Base-by-base conservation (phyloP, 495 filamentous ascomycete species). In the Mytilinidion resinicola region DNA sequence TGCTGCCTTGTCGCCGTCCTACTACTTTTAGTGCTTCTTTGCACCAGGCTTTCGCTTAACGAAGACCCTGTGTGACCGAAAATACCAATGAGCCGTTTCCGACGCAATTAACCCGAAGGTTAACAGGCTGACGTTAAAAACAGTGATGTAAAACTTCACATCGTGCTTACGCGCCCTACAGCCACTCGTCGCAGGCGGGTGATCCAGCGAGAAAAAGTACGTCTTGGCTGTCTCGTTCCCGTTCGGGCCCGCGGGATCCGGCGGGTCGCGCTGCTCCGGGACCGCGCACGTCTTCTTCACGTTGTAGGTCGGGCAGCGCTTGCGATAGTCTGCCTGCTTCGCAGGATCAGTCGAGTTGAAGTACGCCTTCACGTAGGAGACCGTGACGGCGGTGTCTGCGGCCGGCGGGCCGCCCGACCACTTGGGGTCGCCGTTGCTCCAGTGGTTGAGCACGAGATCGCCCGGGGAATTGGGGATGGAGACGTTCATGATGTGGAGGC, bases 351-450 rank as follows among this genome's bases (percentile, higher is more conserved):
- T 81, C 25, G 84, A 84, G 71, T 90, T 91, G 72, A 90, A 91
- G 67, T 90, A 91, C 0, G 80, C 85, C 64, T 89, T 87, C 33
- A 89, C 76, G 57, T 88, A 89, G 11, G 70, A 72, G 15, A 90
- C 74, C 5, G 75, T 78, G 55, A 87, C 74, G 19, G 76, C 71
- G 0, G 86, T 79, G 53, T 90, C 84, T 41, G 66, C 47, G 1
- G 52, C 56, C 0, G 88, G 88, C 1, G 88, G 88, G 0, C 88
- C 88, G 14, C 73, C 78, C 21, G 82, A 84, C 88, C 88, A 91
- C 0, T 67, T 57, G 4, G 70, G 58, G 66, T 90, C 82, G 19
- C 88, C 88, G 60, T 90, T 91, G 63, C 83, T 86, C 88, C 87
- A 91, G 64, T 91, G 86, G 55, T 81, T 84, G 35, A 91, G 68